A percentile compares a stretch with the other conserved stretches of the same genome.
Conservation (phyloP, 2,329 filamentous ascomycete genomes). For the Periglandula ipomoeae region DNA sequence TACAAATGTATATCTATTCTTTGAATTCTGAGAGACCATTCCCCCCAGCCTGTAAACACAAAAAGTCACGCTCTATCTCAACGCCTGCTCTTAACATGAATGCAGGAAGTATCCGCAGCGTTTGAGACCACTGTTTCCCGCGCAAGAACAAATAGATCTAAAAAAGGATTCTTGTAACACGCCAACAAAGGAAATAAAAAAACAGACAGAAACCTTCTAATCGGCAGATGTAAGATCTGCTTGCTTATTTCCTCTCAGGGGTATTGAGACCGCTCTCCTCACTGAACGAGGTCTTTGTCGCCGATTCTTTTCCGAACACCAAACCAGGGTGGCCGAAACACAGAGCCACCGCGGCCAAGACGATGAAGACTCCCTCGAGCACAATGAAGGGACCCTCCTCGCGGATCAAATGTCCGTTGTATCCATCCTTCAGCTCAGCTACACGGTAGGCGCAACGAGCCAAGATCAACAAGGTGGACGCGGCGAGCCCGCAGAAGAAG, state of each 20-base stretch:
- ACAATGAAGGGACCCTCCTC: conserved; percentile 43
- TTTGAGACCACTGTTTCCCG: no score
- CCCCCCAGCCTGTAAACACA: no score
- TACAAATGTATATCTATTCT: no score
- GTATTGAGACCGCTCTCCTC: conserved; percentile 16
- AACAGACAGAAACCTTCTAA: no score
- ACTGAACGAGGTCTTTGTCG: conserved; percentile 9
- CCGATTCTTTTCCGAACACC: conserved; percentile 21
- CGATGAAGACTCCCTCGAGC: conserved; percentile 37
- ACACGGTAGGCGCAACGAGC: conserved; percentile 56
- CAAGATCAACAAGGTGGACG: conserved; percentile 51
- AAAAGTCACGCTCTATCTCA: no score
- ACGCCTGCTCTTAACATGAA: no score
- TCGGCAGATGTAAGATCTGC: no score
- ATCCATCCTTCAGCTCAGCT: conserved; percentile 56
- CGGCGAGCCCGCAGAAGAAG: conserved; percentile 44
- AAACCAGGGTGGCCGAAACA: conserved; percentile 33
- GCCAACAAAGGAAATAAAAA: background rate
- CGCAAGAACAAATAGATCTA: no score
- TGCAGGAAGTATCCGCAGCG: no score
- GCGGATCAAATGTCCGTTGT: conserved; percentile 43
- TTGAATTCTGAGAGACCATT: no score
- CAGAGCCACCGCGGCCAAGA: conserved; percentile 27
- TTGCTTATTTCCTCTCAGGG: background rate
- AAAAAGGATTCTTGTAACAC: no score